Base-by-base conservation (phyloP, 345 rosid species). In the Hibiscus mutabilis region DNA sequence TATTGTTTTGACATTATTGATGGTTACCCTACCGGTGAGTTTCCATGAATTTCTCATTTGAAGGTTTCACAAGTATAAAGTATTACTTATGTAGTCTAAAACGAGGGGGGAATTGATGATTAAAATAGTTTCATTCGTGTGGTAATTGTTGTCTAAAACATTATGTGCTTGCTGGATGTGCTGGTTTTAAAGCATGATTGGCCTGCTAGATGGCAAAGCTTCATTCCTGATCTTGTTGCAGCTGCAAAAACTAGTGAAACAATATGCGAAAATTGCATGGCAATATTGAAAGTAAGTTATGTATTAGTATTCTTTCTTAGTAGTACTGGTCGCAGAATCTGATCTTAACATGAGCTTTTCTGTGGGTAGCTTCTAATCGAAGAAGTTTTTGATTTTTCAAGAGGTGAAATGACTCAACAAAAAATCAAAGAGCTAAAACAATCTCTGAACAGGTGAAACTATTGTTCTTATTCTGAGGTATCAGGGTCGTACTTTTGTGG, bases 201-300 rank as follows among this genome's bases (percentile, higher is more conserved):
- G 99, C 99, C 98, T 42, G 84, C 88, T 66, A 91, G 97, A 77
- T 96, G 99, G 99, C 82, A 81, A 74, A 92, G 99, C 83, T 96
- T 92, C 80, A 89, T 96, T 76, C 99, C 98, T 33, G 99, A 92
- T 84, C 91, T 96, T 71, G 98, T 96, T 84, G 88, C 97, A 2
- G 99, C 99, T 25, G 97, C 99, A 59, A 96, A 89, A 89, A 91
- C 98, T n/a, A 96, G 97, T 10, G 99, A 96, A 96, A 96, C 98
- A 56, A 88, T 96, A 76, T 96, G 99, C 60, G 99, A 92, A 76
- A 95, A 95, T 83, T 95, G 97, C 90, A 95, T 95, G 99, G 84
- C 82, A 35, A 96, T 96, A 77, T 72, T 96, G 76, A 96, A 96
- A 87, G 98, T 90, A 79, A 78, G 88, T 72, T 46, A 37, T 21